A percentile compares a stretch with the other conserved stretches of the same genome.
Evolutionary conservation across 2,329 filamentous ascomycete genomes (phyloP).

Genomic region (Penicillium carneum): DNA sequence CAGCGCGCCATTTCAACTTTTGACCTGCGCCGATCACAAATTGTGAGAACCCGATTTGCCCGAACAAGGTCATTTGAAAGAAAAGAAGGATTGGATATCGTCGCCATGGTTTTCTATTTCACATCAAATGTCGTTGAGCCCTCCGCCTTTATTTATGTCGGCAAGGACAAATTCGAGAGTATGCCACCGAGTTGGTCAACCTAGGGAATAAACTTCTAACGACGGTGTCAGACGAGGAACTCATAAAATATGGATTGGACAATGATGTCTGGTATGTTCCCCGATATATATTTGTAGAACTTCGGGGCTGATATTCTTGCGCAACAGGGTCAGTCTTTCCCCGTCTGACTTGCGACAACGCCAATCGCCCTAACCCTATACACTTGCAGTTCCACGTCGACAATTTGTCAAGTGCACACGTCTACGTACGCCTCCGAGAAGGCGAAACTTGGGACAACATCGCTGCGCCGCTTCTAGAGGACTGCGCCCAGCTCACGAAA

Average conservation of each 20-base stretch:
- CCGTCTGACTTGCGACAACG: conserved; percentile 1
- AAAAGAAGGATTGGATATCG: neutral
- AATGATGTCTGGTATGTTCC: conserved; percentile 83
- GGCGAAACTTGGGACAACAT: conserved; percentile 85
- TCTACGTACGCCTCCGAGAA: conserved; percentile 85
- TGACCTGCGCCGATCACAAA: conserved; percentile 7
- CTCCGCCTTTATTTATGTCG: conserved; percentile 88
- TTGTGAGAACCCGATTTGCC: neutral
- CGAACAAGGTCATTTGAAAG: neutral
- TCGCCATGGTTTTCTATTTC: conserved; percentile 90
- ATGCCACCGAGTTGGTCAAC: conserved; percentile 46
- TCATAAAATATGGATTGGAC: conserved; percentile 90
- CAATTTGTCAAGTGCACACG: conserved; percentile 94
- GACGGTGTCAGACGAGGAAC: conserved; percentile 76
- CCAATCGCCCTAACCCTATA: conserved; percentile 22
- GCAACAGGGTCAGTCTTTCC: conserved; percentile 43
- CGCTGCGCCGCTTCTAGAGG: conserved; percentile 74
- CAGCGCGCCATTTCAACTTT: conserved; percentile 8
- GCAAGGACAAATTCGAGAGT: conserved; percentile 99
- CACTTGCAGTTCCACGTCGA: conserved; percentile 84
- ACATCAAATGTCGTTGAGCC: conserved; percentile 84
- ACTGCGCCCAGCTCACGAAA: conserved; percentile 97
- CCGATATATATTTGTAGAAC: neutral
- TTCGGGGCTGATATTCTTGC: conserved; percentile 20
- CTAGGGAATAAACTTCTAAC: conserved; percentile 7